Percentiles rank a stretch among this genome's conserved stretches.
These are phyloP conservation scores for Sporothrix humicola DNA, from an alignment of 2,329 filamentous ascomycete genomes.

Conservation along the genomic window DNA sequence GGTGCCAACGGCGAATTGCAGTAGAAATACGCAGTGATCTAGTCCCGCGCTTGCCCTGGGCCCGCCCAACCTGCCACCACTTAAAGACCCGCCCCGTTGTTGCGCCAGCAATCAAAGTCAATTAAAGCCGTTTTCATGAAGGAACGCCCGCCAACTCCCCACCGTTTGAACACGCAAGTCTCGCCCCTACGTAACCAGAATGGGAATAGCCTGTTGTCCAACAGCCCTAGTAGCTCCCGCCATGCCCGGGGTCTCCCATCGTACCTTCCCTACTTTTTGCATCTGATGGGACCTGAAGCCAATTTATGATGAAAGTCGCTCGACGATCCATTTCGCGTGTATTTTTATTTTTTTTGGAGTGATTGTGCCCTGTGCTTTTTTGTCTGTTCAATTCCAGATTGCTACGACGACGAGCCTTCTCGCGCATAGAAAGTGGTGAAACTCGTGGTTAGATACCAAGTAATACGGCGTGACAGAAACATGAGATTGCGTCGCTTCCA, in stretches of 20 bases:
- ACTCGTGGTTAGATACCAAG: neutral
- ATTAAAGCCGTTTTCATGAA: conserved; percentile 1
- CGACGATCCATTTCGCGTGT: neutral
- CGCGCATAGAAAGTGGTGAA: neutral
- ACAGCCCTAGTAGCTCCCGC: conserved; percentile 26
- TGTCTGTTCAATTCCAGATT: neutral
- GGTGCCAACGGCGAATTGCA: neutral
- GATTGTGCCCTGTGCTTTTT: neutral
- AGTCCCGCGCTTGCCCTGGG: conserved; percentile 23
- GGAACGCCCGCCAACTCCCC: conserved; percentile 7
- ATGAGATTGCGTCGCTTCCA: neutral
- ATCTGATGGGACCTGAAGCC: neutral
- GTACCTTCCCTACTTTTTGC: conserved; percentile 16
- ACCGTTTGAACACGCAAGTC: conserved; percentile 25
- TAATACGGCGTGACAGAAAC: neutral
- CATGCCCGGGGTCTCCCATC: conserved; percentile 10
- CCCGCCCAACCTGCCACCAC: conserved; percentile 12
- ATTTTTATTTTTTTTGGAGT: neutral
- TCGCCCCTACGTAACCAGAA: conserved; percentile 1
- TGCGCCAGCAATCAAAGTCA: conserved; percentile 14
- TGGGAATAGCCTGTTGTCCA: neutral
- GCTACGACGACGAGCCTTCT: neutral
- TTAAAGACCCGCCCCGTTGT: conserved; percentile 17
- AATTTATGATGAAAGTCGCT: neutral
- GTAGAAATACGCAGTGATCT: neutral